These are phyloP conservation scores for Glarea lozoyensis DNA, from an alignment of 495 filamentous ascomycete genomes.

Conservation along the genomic window DNA sequence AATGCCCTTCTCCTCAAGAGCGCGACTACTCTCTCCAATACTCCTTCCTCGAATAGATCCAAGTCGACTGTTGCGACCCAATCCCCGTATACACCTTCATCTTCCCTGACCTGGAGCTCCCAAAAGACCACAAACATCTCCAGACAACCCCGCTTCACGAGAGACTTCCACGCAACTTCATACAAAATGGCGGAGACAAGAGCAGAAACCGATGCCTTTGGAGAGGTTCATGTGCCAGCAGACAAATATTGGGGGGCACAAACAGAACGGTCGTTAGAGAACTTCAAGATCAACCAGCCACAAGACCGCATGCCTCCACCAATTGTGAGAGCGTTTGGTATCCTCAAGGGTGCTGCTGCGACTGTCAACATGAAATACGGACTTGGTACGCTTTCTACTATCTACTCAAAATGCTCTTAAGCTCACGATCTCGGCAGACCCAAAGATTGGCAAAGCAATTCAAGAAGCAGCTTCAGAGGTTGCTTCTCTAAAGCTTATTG, in stretches of 20 bases:
- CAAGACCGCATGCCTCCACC: slow-evolving; percentile 96
- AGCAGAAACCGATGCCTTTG: slow-evolving; percentile 94
- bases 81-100: no score
- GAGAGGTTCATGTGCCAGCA: slow-evolving; percentile 81
- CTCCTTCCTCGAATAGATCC: no score
- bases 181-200: slow-evolving; percentile 48
- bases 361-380: slow-evolving; percentile 93
- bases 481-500: slow-evolving; percentile 83
- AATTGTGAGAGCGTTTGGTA: slow-evolving; percentile 87
- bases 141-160: slow-evolving; percentile 20
- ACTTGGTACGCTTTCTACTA: slow-evolving; percentile 56
- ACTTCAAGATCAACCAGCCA: slow-evolving; percentile 98
- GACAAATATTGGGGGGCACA: slow-evolving; percentile 99
- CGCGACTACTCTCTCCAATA: no score
- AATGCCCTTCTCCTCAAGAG: no score
- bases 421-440: slow-evolving; percentile 46
- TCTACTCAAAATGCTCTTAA: slow-evolving; percentile 1
- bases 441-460: slow-evolving; percentile 86
- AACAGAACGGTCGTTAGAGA: slow-evolving; percentile 90
- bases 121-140: no score
- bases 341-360: slow-evolving; percentile 93
- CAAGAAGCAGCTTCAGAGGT: slow-evolving; percentile 92
- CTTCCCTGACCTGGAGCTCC: no score
- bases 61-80: no score
- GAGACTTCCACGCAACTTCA: slow-evolving; percentile 40